These are phyloP conservation scores for Zygoascus flipseniorum DNA, from an alignment of 805 yeast genomes.

Conservation along the genomic window DNA sequence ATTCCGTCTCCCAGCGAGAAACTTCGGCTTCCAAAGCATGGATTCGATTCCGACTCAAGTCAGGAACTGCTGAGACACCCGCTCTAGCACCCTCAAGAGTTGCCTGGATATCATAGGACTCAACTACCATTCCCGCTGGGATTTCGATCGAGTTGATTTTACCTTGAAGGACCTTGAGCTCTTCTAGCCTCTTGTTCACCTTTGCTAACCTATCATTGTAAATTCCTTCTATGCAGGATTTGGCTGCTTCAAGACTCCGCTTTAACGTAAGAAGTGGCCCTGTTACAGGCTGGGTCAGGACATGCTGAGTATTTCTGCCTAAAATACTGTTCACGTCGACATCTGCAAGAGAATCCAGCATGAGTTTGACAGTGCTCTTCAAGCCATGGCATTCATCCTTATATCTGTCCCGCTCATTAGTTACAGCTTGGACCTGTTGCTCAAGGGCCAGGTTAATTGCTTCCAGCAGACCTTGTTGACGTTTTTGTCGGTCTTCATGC, in stretches of 20 bases:
- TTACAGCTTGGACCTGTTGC: slow-evolving; percentile 21
- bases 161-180: slow-evolving; percentile 11
- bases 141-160: slow-evolving; percentile 16
- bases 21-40: slow-evolving; percentile 20
- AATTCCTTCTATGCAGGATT: slow-evolving; percentile 12
- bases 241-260: slow-evolving; percentile 12
- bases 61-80: neutral
- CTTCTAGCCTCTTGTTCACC: slow-evolving; percentile 12
- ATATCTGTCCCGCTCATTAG: slow-evolving; percentile 21
- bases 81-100: neutral
- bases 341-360: slow-evolving; percentile 19
- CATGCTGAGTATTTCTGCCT: slow-evolving; percentile 6
- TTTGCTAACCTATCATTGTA: slow-evolving; percentile 17
- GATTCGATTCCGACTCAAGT: slow-evolving; percentile 19
- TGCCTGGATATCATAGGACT: neutral
- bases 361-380: slow-evolving; percentile 13
- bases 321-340: slow-evolving; percentile 9
- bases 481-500: slow-evolving; percentile 15
- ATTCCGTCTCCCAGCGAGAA: slow-evolving; percentile 18
- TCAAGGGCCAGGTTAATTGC: slow-evolving; percentile 23
- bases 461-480: slow-evolving; percentile 21
- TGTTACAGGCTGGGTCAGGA: slow-evolving; percentile 7
- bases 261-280: slow-evolving; percentile 18
- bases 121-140: neutral
- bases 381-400: slow-evolving; percentile 16